These are phyloP conservation scores for Talaromyces sp. DNA, from an alignment of 2,329 filamentous ascomycete genomes.

Conservation along the genomic window DNA sequence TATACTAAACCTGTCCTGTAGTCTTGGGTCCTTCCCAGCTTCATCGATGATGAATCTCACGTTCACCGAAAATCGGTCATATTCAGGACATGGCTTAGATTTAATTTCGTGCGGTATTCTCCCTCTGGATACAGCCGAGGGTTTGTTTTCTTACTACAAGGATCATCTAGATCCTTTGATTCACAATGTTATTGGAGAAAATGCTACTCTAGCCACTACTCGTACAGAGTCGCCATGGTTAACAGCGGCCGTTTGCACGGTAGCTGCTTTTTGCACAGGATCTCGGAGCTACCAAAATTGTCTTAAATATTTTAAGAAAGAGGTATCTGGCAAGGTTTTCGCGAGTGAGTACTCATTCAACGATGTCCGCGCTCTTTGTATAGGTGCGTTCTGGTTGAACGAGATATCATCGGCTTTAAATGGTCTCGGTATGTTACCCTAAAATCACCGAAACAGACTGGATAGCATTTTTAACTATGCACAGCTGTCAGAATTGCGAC, in stretches of 20 bases:
- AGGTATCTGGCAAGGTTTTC: conserved; percentile 12
- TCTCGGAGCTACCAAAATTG: conserved; percentile 9
- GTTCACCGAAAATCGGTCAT: background rate
- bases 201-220: conserved; percentile 19
- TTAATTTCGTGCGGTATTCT: background rate
- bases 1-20: background rate
- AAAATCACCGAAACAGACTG: background rate
- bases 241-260: conserved; percentile 28
- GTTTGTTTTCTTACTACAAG: background rate
- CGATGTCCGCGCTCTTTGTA: conserved; percentile 27
- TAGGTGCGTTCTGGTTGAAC: conserved; percentile 35
- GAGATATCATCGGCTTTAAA: conserved; percentile 18
- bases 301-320: conserved; percentile 10
- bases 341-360: conserved; percentile 17
- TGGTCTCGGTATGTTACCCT: conserved; percentile 13
- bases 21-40: conserved; percentile 18
- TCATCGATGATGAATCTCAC: conserved; percentile 15
- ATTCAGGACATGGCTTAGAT: background rate
- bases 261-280: conserved; percentile 19
- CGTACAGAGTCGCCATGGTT: conserved; percentile 26
- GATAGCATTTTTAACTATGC: conserved; percentile 17
- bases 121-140: background rate
- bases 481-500: conserved; percentile 34
- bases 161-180: background rate
- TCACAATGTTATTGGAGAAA: conserved; percentile 16